These are phyloP conservation scores for Speleostelium caveatum DNA, from an alignment of 78 protist species.

Conservation along the genomic window DNA sequence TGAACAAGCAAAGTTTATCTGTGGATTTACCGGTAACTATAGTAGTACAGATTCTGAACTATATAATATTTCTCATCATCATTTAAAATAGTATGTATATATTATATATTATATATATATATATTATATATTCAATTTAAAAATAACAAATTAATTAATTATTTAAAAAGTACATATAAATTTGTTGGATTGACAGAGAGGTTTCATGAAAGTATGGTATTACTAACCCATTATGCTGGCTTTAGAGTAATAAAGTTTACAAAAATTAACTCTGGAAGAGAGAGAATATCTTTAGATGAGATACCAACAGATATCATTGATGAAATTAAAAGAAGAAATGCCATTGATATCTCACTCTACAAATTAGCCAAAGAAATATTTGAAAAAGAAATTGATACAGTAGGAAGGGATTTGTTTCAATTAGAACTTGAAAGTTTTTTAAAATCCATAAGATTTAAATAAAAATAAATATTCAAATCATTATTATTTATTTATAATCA, in stretches of 20 bases:
- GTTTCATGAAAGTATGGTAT: constrained; percentile 27
- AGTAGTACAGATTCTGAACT: background rate
- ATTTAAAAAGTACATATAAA: constrained; percentile 13
- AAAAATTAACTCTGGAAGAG: constrained; percentile 40
- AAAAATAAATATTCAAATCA: too few species aligned
- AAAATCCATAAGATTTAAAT: too few species aligned
- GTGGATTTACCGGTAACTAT: constrained; percentile 31
- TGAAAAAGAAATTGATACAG: constrained; percentile 12
- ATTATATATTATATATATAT: background rate
- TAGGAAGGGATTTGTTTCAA: constrained; percentile 35
- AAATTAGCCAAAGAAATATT: constrained; percentile 25
- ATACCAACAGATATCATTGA: constrained; percentile 20
- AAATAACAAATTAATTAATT: background rate
- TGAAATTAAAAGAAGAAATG: constrained; percentile 35
- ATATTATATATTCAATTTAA: background rate
- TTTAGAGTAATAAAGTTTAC: background rate
- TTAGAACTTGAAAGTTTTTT: background rate
- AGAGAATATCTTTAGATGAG: constrained; percentile 11
- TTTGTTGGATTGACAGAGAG: constrained; percentile 53
- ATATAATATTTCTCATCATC: constrained; percentile 57
- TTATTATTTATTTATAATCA: too few species aligned
- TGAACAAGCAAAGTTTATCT: constrained; percentile 74
- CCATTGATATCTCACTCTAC: constrained; percentile 38
- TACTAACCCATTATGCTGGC: constrained; percentile 57
- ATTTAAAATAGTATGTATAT: constrained; percentile 41